phyloP scores from a whole-genome alignment of 1,284 basidiomycete genomes.

The Malassezia globosa region DNA sequence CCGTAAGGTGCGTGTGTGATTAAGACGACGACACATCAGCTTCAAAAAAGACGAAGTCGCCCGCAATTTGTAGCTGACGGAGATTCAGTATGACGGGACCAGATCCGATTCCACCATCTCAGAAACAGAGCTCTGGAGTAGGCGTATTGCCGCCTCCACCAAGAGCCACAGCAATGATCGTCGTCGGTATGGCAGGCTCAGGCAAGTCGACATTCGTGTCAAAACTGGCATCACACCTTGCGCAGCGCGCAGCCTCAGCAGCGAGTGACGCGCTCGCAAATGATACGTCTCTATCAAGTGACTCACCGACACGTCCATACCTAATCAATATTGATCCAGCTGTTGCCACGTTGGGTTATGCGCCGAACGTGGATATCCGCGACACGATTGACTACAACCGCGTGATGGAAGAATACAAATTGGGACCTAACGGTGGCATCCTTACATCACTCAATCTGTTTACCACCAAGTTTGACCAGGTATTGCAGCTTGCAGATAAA shows the following conservation, averaged over 20 bases:
- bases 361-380: conserved; percentile 92
- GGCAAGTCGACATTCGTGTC: conserved; percentile 94
- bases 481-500: conserved; percentile 82
- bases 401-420: conserved; percentile 99
- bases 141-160: conserved; percentile 30
- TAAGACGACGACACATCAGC: too few relatives aligned
- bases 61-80: too few relatives aligned
- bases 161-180: conserved; percentile 41
- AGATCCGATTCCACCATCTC: too few relatives aligned
- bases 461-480: conserved; percentile 98
- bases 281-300: conserved; percentile 49
- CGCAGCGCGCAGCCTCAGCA: conserved; percentile 13
- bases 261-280: neutral
- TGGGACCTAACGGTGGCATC: conserved; percentile 96
- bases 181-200: conserved; percentile 74
- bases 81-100: too few relatives aligned
- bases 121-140: too few relatives aligned
- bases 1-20: too few relatives aligned
- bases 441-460: conserved; percentile 93
- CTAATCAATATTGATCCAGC: conserved; percentile 96
- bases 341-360: conserved; percentile 76
- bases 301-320: conserved; percentile 61
- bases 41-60: too few relatives aligned
- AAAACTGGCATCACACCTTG: conserved; percentile 26
- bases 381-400: conserved; percentile 95